phyloP scores from a whole-genome alignment of 2,329 filamentous ascomycete species.

The Aspergillus pseudoterreus region DNA sequence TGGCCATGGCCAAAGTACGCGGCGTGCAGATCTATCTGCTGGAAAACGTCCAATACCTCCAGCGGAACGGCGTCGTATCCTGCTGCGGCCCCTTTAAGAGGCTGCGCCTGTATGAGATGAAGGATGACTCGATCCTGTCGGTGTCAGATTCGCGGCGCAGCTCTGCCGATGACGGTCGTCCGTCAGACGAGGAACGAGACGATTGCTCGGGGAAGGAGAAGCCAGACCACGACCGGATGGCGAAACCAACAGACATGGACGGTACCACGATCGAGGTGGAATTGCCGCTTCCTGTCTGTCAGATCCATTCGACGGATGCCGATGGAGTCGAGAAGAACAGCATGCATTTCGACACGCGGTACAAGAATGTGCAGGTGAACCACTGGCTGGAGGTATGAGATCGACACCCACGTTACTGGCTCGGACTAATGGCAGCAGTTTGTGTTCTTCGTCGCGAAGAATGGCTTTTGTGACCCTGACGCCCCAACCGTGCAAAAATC shows the following conservation, averaged over 20 bases:
- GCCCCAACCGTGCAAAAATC: conserved; percentile 7
- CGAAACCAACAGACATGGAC: not conserved
- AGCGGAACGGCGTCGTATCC: conserved; percentile 8
- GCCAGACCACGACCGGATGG: not conserved
- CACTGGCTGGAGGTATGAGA: conserved; percentile 15
- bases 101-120: conserved; percentile 7
- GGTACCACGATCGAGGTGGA: conserved; percentile 7
- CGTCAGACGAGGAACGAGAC: not conserved
- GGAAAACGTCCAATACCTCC: conserved; percentile 12
- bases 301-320: conserved; percentile 2
- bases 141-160: not conserved
- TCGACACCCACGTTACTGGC: not conserved
- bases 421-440: conserved; percentile 3
- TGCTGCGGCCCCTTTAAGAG: conserved; percentile 11
- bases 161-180: conserved; percentile 3
- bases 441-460: conserved; percentile 5
- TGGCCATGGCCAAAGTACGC: conserved; percentile 7
- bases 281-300: conserved; percentile 10
- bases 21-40: conserved; percentile 10
- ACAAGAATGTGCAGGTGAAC: conserved; percentile 9
- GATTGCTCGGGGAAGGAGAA: not conserved
- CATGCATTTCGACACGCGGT: conserved; percentile 14
- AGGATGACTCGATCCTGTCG: conserved; percentile 1
- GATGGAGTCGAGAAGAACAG: conserved; percentile 1
- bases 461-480: not conserved